Evolutionary conservation across 2,329 filamentous ascomycete species (phyloP).

Genomic region (Ceratocystis albifundus): DNA sequence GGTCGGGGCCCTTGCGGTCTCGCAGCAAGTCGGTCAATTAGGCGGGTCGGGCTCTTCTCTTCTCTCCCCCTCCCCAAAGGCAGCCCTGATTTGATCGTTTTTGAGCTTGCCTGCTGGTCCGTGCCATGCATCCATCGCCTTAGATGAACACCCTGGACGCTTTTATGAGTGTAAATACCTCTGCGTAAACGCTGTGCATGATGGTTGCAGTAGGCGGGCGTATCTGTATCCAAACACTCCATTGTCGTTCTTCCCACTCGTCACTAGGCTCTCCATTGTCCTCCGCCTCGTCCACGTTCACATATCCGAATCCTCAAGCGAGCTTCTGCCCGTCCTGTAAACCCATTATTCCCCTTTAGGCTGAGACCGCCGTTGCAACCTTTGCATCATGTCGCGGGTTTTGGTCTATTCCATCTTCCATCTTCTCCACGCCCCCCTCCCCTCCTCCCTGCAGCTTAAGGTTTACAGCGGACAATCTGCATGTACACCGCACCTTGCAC

Average conservation of each 20-base stretch:
- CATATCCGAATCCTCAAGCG: background rate
- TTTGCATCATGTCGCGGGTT: background rate
- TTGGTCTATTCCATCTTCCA: background rate
- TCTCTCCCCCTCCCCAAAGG: background rate
- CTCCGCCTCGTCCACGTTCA: background rate
- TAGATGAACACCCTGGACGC: background rate
- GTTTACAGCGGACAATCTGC: background rate
- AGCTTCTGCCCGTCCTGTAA: background rate
- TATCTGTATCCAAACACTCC: background rate
- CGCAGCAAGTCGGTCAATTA: background rate
- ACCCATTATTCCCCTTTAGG: background rate
- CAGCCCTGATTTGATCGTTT: background rate
- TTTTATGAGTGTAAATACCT: background rate
- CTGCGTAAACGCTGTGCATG: background rate
- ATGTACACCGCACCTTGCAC: constrained; percentile 20
- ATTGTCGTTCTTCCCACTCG: background rate
- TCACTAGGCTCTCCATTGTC: background rate
- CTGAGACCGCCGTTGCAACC: background rate
- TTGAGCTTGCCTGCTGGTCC: background rate
- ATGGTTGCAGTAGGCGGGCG: too few relatives aligned
- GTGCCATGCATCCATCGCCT: background rate
- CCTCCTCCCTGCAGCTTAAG: background rate
- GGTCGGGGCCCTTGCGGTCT: too few relatives aligned
- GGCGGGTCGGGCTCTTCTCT: background rate
- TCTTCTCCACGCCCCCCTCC: too few relatives aligned